These are phyloP conservation scores for Geotrichum klebahnii DNA, from an alignment of 1,139 yeast genomes.

Conservation along the genomic window DNA sequence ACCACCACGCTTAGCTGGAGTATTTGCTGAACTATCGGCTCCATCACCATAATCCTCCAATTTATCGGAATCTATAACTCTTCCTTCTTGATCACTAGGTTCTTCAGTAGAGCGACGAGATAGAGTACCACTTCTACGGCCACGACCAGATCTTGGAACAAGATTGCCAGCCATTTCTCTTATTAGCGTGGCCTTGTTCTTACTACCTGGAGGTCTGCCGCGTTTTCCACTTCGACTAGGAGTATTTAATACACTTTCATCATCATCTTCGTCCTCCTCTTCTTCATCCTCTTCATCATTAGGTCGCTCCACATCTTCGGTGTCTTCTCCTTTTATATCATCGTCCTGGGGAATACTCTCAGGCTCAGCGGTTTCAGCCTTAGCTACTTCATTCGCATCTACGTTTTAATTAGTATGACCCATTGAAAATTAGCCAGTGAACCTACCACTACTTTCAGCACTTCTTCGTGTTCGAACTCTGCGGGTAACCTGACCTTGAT, in stretches of 20 bases:
- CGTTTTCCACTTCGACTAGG: conserved; percentile 27
- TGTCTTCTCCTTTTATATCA: conserved; percentile 26
- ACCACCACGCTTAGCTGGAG: conserved; percentile 27
- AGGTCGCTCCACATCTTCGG: conserved; percentile 23
- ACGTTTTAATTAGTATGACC: neutral
- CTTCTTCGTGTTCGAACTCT: neutral
- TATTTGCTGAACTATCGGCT: conserved; percentile 23
- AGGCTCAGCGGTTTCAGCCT: conserved; percentile 3
- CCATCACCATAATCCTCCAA: conserved; percentile 16
- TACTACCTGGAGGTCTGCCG: conserved; percentile 40
- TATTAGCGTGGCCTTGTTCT: conserved; percentile 30
- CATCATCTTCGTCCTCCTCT: conserved; percentile 28
- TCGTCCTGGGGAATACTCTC: conserved; percentile 24
- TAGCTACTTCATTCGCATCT: conserved; percentile 5
- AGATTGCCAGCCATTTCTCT: conserved; percentile 21
- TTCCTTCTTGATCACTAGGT: conserved; percentile 26
- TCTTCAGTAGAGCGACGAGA: conserved; percentile 27
- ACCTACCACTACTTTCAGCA: neutral
- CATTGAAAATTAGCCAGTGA: neutral
- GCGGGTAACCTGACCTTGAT: neutral
- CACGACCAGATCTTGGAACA: conserved; percentile 9
- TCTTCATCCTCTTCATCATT: conserved; percentile 25
- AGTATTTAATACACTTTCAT: conserved; percentile 21
- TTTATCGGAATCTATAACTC: conserved; percentile 26
- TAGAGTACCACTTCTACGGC: conserved; percentile 16